Evolutionary conservation across 78 protist species (phyloP), one percentile per base, ranked within the genome.

Genomic region (Dictyostelium intermedium): DNA sequence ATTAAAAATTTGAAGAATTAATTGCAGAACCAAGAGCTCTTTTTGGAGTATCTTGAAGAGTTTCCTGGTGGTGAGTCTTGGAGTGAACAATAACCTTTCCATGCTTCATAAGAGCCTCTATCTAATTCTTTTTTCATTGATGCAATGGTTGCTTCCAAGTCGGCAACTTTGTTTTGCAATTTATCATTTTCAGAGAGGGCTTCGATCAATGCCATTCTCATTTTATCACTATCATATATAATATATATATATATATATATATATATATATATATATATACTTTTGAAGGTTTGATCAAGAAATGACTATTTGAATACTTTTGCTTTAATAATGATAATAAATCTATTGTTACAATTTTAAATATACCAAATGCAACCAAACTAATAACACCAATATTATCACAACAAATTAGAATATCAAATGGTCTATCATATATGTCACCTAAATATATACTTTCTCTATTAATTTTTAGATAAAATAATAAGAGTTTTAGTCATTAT

Each of bases 61-160:
- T 79, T 78, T 79, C 93, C 93, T 77, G 93, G 93, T 79, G 93
- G 93, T 11, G 82, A 63, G n/a, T 87, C 93, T 87, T 87, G 93
- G 1, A 87, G 69, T 41, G 93, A 77, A 66, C 93, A 87, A 39
- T 79, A 87, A 30, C 87, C 84, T 53, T 87, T 87, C 93, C 93
- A 87, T 5, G 83, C 43, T 37, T 87, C 93, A 61, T 87, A 87
- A 45, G 93, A 87, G 5, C 84, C 85, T 76, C 47, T 79, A 35
- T 87, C 82, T 14, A 87, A 53, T 45, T 87, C 86, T 69, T 72
- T 61, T 72, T 79, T 77, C 80, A 87, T 60, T 16, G 41, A 35
- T 0, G 63, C 25, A 27, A 87, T 61, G 32, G 61, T 60, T 9
- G 30, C 60, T 79, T 87, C 93, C 30, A 87, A 23, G 9, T 87